Evolutionary conservation across 2,329 filamentous ascomycete genomes (phyloP), one percentile per base, ranked within the genome.

Genomic region (Neonectria faginata): DNA sequence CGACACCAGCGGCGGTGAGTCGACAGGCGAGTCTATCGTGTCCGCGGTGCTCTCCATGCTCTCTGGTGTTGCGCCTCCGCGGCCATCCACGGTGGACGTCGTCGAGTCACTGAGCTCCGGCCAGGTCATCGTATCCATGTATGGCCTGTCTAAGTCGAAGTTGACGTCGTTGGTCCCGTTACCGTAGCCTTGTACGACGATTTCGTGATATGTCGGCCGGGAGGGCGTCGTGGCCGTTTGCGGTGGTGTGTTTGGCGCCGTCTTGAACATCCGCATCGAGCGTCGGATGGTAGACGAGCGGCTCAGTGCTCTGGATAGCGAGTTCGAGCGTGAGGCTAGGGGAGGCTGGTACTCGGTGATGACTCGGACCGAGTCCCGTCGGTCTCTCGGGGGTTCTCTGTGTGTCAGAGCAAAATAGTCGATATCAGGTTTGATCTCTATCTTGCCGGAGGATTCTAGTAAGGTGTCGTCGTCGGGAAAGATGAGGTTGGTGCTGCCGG

Each of bases 371-470:
- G 66, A 47, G 0, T 60, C 64, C 2, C 58, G 60, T 29, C 61
- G 60, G 39, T 63, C 54, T 58, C 42, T 42, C 3, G 47, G 45
- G 29, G 57, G 65, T 57, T 66, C 64, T 53, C 77, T 75, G 62
- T 83, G 81, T 0, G 79, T 78, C 8, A 84, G 75, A 0, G 82
- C 82, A 58, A 84, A 81, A 66, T 88, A 87, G 68, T 88, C 85
- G 47, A 88, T 82, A 53, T 89, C 86, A 0, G 86, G 85, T 62
- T 84, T 83, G 63, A 87, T 84, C 63, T 85, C 84, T 27, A 79
- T 70, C 59, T 55, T 73, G 2, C 57, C 67, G 3, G 36, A 29
- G 1, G 60, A 39, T 16, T 65, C 65, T 25, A 59, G 39, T 33
- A 52, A 5, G 42, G 20, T n/a, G 51, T 47, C 16, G 58, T 66